Base-by-base conservation (phyloP, 495 filamentous ascomycete species). In the Neurospora sp. region DNA sequence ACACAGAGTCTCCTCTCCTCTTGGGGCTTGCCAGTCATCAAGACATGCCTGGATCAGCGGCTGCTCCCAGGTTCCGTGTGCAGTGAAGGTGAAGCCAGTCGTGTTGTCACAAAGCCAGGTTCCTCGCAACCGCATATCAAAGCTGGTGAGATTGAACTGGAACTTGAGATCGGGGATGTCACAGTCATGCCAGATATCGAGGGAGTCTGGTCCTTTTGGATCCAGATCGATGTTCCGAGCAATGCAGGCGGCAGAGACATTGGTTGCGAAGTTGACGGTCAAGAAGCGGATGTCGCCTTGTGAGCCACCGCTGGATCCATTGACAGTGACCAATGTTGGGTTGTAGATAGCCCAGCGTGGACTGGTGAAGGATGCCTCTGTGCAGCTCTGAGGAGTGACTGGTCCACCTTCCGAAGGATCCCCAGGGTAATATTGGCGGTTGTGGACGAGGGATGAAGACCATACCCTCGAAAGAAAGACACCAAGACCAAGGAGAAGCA, bases 281-380 rank as follows among this genome's bases (percentile, higher is more conserved):
- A 74, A 44, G 60, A 81, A 81, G 8, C 75, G 69, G 16, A 81
- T 76, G 70, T 79, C 78, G 3, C 79, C 78, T 11, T 72, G 62
- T 14, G 76, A 66, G 8, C 79, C 77, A 2, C 78, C 78, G 44
- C 62, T 75, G 12, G 75, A 76, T 4, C 72, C 76, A 44, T 78
- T 77, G 5, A 78, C 75, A 0, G 74, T 70, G 6, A 72, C 31
- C 38, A 78, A 31, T 37, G 71, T 73, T 35, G 76, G 76, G n/a
- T 75, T 69, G 74, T 75, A 74, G 71, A 79, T 76, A 66, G 70
- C 31, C 73, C 73, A 77, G 40, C 62, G 46, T 6, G 78, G 78
- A 27, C 72, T 70, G 27, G 74, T 71, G 18, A 74, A 76, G 11
- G 79, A 81, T 39, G 71, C 71, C 42, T 74, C 69, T 11, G 74